Evolutionary conservation across 371 early-diverging fungal species (phyloP), one percentile per base, ranked within the genome.

Genomic region (Mucor mucedo): DNA sequence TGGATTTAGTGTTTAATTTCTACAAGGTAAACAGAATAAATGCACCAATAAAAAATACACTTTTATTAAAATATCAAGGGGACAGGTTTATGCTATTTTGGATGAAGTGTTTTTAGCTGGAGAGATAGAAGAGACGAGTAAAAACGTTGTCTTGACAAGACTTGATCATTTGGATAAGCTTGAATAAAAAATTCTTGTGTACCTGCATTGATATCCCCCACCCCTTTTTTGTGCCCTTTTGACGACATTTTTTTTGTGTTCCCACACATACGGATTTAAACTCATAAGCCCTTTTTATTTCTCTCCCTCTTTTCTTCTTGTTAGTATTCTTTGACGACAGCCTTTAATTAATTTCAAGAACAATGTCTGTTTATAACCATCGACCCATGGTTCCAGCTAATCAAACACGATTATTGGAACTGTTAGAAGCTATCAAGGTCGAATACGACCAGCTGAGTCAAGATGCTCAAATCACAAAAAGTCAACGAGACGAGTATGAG

Each of bases 71-170:
- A 27, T 29, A 49, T 35, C 21, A 21, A 21, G 21, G 21, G 21
- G 21, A 9, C 64, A 92, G 91, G 98, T 98, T 7, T 98, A 98
- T 82, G 89, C 93, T 3, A 96, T 98, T 32, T 77, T 98, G 62
- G 99, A 98, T 76, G 99, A 98, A 77, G 91, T 96, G 62, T 96
- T 97, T 78, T 80, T 98, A 61, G 98, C 96, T 5, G 98, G 99
- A 21, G 99, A 98, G 80, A 93, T 98, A 61, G 93, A 98, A 70
- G 99, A 98, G 71, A 98, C 95, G 16, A 93, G 93, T 63, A 93
- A 93, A 67, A 87, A 84, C 52, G 79, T 88, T 35, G 86, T 92
- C 5, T 74, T 93, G 48, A 85, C 87, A 50, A 79, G 93, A 59
- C 73, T 93, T 50, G 90, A 89, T 69, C 88, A 90, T 71, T 77